Evolutionary conservation across 2,329 filamentous ascomycete species (phyloP), one percentile per base, ranked within the genome.

Genomic region (Pleurostoma richardsiae): DNA sequence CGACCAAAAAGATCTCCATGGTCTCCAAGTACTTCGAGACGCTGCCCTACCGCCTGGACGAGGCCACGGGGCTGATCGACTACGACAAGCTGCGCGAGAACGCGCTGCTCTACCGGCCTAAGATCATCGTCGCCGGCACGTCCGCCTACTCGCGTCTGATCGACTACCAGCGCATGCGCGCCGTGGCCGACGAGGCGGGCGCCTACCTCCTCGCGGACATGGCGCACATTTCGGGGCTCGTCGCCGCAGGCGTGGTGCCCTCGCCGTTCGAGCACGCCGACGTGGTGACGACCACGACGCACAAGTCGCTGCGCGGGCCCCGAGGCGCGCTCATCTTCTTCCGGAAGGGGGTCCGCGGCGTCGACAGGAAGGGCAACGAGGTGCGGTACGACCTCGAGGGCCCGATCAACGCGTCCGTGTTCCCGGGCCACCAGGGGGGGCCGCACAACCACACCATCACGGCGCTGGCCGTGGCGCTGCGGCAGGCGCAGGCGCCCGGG

Each of bases 371-470:
- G 43, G 91, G 90, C 62, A 85, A 87, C 66, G 84, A 95, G 61
- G 83, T 86, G 57, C 70, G 88, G 64, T 99, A 96, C 71, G 85
- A 96, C 61, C 85, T 99, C 39, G 94, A 97, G 68, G 80, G 78
- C 29, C 88, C 91, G 47, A 99, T 99, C 73, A 99, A 99, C 73
- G 82, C 83, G 58, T 96, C 92, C 47, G 94, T 99, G 51, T 99
- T 99, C 77, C 94, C 94, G 11, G 94, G 94, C 47, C 94, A 99
- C 71, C 94, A 99, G 69, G 94, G 94, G 64, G 94, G 94, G 28
- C 94, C 94, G 45, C 94, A 99, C 73, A 99, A 99, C 75, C 94
- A 99, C 76, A 99, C 94, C 58, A 99, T 99, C 67, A 94, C 94
- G 33, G 94, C 94, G 40, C 78, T 99, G 29, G 84, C 94, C 26